Evolutionary conservation across 306 rosid genomes (phyloP).

Genomic region (Vicia sativa): DNA sequence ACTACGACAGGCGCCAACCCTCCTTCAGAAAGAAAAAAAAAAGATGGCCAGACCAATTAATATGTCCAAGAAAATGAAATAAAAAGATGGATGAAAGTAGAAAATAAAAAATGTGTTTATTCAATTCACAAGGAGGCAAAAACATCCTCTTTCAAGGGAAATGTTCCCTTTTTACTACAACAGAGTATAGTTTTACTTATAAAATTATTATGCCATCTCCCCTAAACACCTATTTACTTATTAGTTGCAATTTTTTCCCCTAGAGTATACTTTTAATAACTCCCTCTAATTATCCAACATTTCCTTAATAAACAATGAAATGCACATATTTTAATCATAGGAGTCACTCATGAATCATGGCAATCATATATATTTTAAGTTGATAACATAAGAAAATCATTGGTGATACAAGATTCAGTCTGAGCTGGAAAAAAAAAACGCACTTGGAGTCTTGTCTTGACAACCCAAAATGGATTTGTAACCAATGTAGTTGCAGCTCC

Average conservation of each 20-base stretch:
- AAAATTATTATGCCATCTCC: not conserved
- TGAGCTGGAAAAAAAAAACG: slow-evolving; percentile 41
- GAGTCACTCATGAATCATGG: slow-evolving; percentile 24
- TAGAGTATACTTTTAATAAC: slow-evolving; percentile 1
- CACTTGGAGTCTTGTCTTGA: slow-evolving; percentile 90
- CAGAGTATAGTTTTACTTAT: not conserved
- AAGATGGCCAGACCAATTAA: not conserved
- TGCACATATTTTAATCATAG: not conserved
- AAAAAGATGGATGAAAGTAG: not conserved
- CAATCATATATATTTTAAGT: slow-evolving; percentile 11
- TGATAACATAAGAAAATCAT: slow-evolving; percentile 9
- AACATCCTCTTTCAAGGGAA: not conserved
- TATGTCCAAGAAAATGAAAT: not conserved
- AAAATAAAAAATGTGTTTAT: not conserved
- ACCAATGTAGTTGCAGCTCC: slow-evolving; percentile 81
- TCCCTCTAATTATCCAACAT: not conserved
- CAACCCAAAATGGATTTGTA: slow-evolving; percentile 95
- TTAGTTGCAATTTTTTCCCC: not conserved
- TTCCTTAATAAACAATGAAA: not conserved
- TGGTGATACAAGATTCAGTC: slow-evolving; percentile 7
- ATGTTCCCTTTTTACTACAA: not conserved
- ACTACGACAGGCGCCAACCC: not conserved
- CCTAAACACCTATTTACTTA: not conserved
- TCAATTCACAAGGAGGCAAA: not conserved
- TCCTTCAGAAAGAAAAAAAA: not conserved